Conservation (phyloP, 2,329 filamentous ascomycete species). For the Colletotrichum sojae region DNA sequence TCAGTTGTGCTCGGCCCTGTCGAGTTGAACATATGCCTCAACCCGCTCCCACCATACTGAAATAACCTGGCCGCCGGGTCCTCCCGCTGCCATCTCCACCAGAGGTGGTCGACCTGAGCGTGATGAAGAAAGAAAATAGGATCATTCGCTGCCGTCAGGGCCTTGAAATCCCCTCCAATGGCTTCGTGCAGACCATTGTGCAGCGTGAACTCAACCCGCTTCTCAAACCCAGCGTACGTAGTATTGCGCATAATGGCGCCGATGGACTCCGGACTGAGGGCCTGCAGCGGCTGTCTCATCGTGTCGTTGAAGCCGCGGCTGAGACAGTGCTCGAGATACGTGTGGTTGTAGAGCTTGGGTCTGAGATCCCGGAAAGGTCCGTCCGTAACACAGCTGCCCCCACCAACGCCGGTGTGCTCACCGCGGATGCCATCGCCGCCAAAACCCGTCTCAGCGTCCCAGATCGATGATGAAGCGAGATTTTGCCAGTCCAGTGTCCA, state of each 20-base stretch:
- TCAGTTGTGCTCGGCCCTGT: neutral
- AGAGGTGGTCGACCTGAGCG: constrained; percentile 46
- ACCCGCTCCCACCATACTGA: neutral
- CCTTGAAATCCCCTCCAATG: constrained; percentile 47
- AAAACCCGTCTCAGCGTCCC: constrained; percentile 46
- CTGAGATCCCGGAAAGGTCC: constrained; percentile 46
- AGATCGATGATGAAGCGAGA: constrained; percentile 44
- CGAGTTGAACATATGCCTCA: neutral
- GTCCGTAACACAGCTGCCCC: constrained; percentile 25
- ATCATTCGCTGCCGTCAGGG: constrained; percentile 52
- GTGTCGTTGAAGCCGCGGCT: constrained; percentile 43
- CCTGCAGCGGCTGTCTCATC: neutral
- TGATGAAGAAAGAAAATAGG: constrained; percentile 51
- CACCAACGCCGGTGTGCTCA: neutral
- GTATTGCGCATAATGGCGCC: constrained; percentile 15
- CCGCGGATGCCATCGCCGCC: constrained; percentile 46
- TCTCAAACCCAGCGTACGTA: constrained; percentile 22
- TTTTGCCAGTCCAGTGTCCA: constrained; percentile 50
- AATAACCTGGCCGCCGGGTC: neutral
- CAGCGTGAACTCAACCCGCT: constrained; percentile 3
- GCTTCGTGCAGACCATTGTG: constrained; percentile 43
- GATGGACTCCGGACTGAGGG: neutral
- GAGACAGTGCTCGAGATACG: constrained; percentile 45
- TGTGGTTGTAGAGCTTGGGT: constrained; percentile 39
- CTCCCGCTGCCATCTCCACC: constrained; percentile 45